Evolutionary conservation across 768 basidiomycete species (phyloP).

Genomic region (Leucosporidium creatinivorum): DNA sequence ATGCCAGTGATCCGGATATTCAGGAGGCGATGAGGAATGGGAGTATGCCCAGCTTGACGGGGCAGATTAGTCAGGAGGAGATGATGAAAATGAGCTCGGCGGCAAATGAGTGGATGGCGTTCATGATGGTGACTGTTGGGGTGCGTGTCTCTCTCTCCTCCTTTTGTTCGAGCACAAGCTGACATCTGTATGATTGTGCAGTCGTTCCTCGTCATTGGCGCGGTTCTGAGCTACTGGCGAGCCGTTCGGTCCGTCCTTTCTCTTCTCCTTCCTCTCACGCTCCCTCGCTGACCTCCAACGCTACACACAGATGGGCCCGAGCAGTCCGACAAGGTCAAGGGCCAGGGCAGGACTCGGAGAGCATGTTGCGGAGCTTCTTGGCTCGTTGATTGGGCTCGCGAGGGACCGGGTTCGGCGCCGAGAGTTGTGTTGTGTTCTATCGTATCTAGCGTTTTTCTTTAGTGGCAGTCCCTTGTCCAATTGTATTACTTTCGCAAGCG

Average conservation of each 20-base stretch:
- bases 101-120: conserved; percentile 81
- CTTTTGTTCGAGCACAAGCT: background rate
- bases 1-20: conserved; percentile 14
- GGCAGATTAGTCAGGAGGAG: conserved; percentile 28
- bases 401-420: no score
- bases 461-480: background rate
- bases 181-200: background rate
- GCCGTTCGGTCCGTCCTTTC: conserved; percentile 16
- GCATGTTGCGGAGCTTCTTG: background rate
- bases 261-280: background rate
- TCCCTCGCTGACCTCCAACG: background rate
- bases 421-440: background rate
- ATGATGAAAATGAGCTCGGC: conserved; percentile 32
- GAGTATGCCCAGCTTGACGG: conserved; percentile 36
- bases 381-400: background rate
- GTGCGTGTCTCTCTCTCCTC: background rate
- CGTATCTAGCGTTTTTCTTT: background rate
- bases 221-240: conserved; percentile 28
- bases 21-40: conserved; percentile 22
- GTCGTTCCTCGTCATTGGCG: conserved; percentile 27
- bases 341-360: background rate
- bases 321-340: background rate
- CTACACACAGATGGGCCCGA: background rate
- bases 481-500: background rate
- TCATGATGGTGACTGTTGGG: conserved; percentile 83